Base-by-base conservation (phyloP, 371 early-diverging fungal genomes). In the Saksenaea oblongispora region DNA sequence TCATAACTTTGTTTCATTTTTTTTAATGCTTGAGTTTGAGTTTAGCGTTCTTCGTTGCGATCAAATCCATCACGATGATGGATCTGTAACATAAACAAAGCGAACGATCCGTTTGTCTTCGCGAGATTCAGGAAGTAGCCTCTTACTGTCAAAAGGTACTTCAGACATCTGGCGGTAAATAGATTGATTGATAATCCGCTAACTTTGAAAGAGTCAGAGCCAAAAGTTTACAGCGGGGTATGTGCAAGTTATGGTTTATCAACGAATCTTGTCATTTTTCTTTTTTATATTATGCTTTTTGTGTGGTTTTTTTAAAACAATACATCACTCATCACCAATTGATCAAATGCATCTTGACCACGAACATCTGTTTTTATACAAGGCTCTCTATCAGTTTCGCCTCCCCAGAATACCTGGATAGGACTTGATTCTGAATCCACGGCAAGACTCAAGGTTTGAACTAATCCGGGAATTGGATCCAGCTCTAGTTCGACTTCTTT, bases 261-360 rank as follows among this genome's bases (percentile, higher is more conserved):
- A 5, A 10, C 0, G 22, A 47, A 47, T 17, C 17, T 47, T 26
- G 10, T 0, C 22, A 18, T 22, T 47, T 9, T 47, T 47, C 11
- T 2, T 47, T 22, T 22, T 7, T 10, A 26, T 18, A 47, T 14
- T n/a, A n/a, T n/a, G n/a, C n/a, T n/a, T n/a, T n/a, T n/a, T n/a
- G 5, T 47, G 4, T 18, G 7, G 1, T 47, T 17, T 37, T 34
- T n/a, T 56, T 41, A 63, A 47, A 63, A 57, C 34, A 63, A 39
- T 26, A 63, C 31, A 34, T 63, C 63, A 34, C 26, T 34, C 44
- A 57, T 44, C 17, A 63, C 36, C 9, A 63, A 28, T 22, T 63
- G 63, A 13, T 63, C 57, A 34, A 63, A 56, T 17, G 41, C 41
- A 34, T 56, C 63, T 27, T 47, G 51, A 22, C 22, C 10, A 22